These are phyloP conservation scores for Turnera subulata DNA, from an alignment of 345 rosid species.

Conservation along the genomic window DNA sequence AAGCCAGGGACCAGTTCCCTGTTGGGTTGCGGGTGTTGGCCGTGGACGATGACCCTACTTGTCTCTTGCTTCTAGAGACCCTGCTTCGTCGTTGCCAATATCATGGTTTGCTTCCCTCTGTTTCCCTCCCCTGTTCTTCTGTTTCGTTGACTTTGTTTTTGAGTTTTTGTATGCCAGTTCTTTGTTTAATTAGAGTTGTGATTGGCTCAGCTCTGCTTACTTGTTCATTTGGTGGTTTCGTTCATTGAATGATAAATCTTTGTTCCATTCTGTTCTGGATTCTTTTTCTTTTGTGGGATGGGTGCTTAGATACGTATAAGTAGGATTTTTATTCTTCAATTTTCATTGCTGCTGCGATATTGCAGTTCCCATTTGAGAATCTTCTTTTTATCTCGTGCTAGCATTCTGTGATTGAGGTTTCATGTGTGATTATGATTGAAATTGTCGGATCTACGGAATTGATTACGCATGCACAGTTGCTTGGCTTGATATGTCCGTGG, in stretches of 20 bases:
- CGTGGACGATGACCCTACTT: conserved; percentile 74
- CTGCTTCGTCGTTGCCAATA: conserved; percentile 67
- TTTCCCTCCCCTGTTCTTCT: neutral
- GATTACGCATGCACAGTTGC: conserved; percentile 3
- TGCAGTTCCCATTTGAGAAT: conserved; percentile 1
- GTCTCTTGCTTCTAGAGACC: conserved; percentile 51
- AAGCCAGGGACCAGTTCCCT: conserved; percentile 53
- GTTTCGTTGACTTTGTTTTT: conserved; percentile 7
- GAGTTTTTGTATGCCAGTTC: conserved; percentile 14
- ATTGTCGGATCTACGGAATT: conserved; percentile 9
- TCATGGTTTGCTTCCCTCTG: conserved; percentile 41
- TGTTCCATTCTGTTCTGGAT: neutral
- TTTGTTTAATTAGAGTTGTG: neutral
- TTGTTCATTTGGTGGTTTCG: neutral
- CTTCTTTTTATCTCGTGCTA: neutral
- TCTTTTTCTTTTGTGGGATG: conserved; percentile 5
- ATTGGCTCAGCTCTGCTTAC: neutral
- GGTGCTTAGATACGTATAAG: conserved; percentile 14
- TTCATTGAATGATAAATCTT: neutral
- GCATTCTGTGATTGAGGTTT: conserved; percentile 4
- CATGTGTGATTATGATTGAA: neutral
- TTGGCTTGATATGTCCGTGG: neutral
- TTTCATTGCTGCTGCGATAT: neutral
- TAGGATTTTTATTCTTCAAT: conserved; percentile 20
- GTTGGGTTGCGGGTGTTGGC: conserved; percentile 77